Conservation (phyloP, 2,329 filamentous ascomycete species). For the Diaporthe sp. region DNA sequence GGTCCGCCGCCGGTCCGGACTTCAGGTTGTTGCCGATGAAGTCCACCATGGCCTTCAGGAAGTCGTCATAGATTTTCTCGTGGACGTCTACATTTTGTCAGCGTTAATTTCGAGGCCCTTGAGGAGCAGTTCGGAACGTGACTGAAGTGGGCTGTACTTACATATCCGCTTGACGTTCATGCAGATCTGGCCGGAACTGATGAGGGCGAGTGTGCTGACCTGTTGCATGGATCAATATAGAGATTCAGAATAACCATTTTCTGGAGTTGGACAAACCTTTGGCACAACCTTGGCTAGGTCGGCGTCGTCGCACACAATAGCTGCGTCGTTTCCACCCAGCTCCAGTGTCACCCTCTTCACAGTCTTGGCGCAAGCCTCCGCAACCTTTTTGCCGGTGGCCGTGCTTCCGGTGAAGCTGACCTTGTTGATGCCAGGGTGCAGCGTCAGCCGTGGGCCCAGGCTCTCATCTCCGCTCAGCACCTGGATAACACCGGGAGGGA, state of each 20-base stretch:
- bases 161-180: conserved; percentile 63
- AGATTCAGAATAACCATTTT: neutral
- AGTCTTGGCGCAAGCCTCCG: conserved; percentile 56
- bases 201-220: conserved; percentile 64
- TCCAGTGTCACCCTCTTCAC: conserved; percentile 63
- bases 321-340: conserved; percentile 53
- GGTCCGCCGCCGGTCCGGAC: conserved; percentile 58
- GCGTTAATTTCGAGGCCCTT: neutral
- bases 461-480: conserved; percentile 71
- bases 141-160: neutral
- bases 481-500: conserved; percentile 75
- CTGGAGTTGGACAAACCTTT: conserved; percentile 18
- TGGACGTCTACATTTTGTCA: conserved; percentile 58
- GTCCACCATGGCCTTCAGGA: conserved; percentile 60
- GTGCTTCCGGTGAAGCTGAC: conserved; percentile 75
- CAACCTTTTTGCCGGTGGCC: conserved; percentile 52
- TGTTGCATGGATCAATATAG: neutral
- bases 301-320: conserved; percentile 59
- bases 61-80: conserved; percentile 61
- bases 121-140: neutral
- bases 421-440: conserved; percentile 72
- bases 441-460: conserved; percentile 70
- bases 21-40: conserved; percentile 55
- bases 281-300: conserved; percentile 56
- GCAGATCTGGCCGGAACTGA: conserved; percentile 69